Evolutionary conservation across 306 rosid species (phyloP), one percentile per base, ranked within the genome.

Genomic region (Castanea crenata): DNA sequence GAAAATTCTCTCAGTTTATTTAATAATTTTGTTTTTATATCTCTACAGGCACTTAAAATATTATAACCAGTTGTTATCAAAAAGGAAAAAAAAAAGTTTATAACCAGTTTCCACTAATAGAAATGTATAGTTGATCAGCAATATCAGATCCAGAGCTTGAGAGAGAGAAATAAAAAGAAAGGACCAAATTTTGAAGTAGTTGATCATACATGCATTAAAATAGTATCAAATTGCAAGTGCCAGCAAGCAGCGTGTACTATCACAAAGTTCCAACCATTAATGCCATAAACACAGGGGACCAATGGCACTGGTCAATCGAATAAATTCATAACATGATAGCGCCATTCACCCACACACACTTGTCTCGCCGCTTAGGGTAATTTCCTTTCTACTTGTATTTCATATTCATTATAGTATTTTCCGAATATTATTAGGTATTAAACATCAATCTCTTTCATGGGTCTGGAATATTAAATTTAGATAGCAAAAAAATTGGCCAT

Each of bases 401-500:
- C 8, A 41, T 41, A 41, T 41, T 41, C 63, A 63, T 78, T 38
- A 57, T 62, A 74, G 79, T 21, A 55, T 75, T 78, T 41, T 51
- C 73, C 81, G 81, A 31, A 44, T 55, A 38, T 4, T 72, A 27
- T 8, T 41, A 8, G 12, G 61, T 27, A 35, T 31, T 46, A 52
- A 76, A 79, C 81, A 32, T 31, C 87, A 83, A 80, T 71, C 84
- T 74, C 75, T 74, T 76, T 68, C 56, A 14, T 71, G 81, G 55
- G 61, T 68, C 78, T 75, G 34, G n/a, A 76, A 69, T 63, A 83
- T 76, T 81, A 85, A 81, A 80, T 80, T 34, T 21, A 65, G 34
- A 65, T 34, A 62, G 38, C 31, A 75, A 75, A 76, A 65, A 61
- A 49, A 46, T 71, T n/a, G 87, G 78, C 58, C 86, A 79, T 78